These are phyloP conservation scores for Solanum piurae DNA, from an alignment of 257 asterid genomes.

Conservation along the genomic window DNA sequence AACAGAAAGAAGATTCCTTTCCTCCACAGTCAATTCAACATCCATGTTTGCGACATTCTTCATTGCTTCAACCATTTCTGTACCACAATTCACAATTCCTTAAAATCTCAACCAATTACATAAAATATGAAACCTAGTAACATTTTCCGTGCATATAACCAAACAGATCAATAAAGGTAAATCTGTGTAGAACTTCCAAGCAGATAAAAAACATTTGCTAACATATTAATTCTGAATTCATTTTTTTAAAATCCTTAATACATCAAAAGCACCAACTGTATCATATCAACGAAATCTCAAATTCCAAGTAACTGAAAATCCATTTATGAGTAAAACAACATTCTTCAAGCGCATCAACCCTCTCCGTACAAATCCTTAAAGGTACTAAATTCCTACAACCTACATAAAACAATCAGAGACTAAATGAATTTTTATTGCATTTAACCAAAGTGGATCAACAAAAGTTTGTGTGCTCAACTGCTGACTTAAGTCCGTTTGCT, in stretches of 20 bases:
- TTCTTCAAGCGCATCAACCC: not conserved
- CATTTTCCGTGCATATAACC: not conserved
- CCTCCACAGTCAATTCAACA: slow-evolving; percentile 75
- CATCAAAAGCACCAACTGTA: not conserved
- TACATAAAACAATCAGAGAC: not conserved
- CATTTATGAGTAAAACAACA: not conserved
- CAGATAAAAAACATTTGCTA: not conserved
- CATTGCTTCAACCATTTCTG: slow-evolving; percentile 90
- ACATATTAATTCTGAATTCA: not conserved
- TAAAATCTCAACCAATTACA: not conserved
- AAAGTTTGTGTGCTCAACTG: not conserved
- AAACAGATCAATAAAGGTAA: not conserved
- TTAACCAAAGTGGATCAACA: not conserved
- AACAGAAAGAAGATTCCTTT: slow-evolving; percentile 82
- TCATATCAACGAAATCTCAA: not conserved
- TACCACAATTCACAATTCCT: not conserved
- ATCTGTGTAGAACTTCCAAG: not conserved
- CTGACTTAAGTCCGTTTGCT: not conserved
- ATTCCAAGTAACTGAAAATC: not conserved
- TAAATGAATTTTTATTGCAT: not conserved
- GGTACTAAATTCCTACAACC: not conserved
- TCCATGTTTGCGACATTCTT: slow-evolving; percentile 63
- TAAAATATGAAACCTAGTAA: not conserved
- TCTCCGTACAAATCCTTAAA: not conserved
- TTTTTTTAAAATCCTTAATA: not conserved